Evolutionary conservation across 495 filamentous ascomycete species (phyloP).

Genomic region (Podospora sp.): DNA sequence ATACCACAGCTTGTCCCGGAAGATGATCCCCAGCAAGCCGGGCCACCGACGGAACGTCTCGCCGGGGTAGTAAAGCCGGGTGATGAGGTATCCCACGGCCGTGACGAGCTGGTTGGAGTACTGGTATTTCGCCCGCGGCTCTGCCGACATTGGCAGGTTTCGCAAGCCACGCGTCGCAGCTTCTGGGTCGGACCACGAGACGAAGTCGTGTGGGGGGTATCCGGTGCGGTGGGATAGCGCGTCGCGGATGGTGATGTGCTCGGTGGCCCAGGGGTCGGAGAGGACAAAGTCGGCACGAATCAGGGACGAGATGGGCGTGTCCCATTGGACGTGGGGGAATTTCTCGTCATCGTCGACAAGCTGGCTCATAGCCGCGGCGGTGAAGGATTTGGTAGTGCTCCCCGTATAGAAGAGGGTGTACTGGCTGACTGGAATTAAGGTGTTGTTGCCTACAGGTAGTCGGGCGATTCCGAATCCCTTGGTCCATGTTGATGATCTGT

Average conservation of each 20-base stretch:
- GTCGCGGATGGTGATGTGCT: conserved; percentile 49
- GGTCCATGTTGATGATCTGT: background rate
- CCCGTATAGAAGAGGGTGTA: conserved; percentile 22
- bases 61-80: conserved; percentile 35
- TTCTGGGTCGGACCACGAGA: conserved; percentile 18
- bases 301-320: conserved; percentile 45
- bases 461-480: conserved; percentile 2
- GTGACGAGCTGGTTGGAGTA: conserved; percentile 54
- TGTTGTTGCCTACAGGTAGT: too few species aligned
- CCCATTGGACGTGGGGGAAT: conserved; percentile 43
- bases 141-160: conserved; percentile 41
- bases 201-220: conserved; percentile 39
- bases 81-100: conserved; percentile 18
- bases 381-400: conserved; percentile 58
- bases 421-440: background rate
- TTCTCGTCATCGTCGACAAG: conserved; percentile 40
- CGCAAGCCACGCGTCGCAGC: conserved; percentile 42
- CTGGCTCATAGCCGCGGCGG: conserved; percentile 47
- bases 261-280: conserved; percentile 44
- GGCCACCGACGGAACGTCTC: conserved; percentile 35
- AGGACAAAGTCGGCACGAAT: conserved; percentile 58
- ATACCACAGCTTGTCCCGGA: conserved; percentile 43
- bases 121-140: conserved; percentile 42
- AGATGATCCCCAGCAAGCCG: conserved; percentile 39
- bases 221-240: conserved; percentile 49